Evolutionary conservation across 176 grass and related monocot species (phyloP), one percentile per base, ranked within the genome.

Genomic region (Cenchrus purpureus): DNA sequence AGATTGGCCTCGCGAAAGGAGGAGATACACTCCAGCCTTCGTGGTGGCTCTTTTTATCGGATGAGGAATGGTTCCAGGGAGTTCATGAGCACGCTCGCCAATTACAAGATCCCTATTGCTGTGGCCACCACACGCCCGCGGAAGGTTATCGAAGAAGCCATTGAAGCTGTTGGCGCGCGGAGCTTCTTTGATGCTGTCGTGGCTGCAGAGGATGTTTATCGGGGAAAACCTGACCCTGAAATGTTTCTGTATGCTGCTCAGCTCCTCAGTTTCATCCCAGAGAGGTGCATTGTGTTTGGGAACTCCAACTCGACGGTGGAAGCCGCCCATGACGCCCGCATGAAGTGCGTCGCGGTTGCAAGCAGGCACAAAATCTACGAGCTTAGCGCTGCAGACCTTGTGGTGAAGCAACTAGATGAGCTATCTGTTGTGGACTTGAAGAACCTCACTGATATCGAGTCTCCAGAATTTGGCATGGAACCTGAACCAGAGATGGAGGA

Each of bases 191-290:
- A 87, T 25, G 93, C 87, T 0, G 76, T 94, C 0, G 91, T 98
- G 58, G 62, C 96, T 0, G 93, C 93, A 1, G 96, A 95, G 74
- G 93, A 98, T 71, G 93, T 94, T 55, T 85, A 95, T 34, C 79
- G 93, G 20, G 96, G 96, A 12, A 98, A 98, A 79, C 96, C 96
- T 20, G 96, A 98, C 46, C 96, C 96, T 0, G 96, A 98, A 52
- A 95, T 98, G 91, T 98, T 98, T 40, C 69, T 95, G 13, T 98
- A 95, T 9, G 88, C 96, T n/a, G 93, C 96, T 1, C 89, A 94
- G 86, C 87, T 98, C 53, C 89, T 98, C 0, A 84, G 89, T 16
- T 91, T 90, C 78, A 95, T 95, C 11, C 96, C 96, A 0, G 89
- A 95, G 83, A 82, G 96, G 77, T 98, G 93, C 90, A 92, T 98